These are phyloP conservation scores for Amphicarpaea edgeworthii DNA, from an alignment of 306 rosid species.

Conservation along the genomic window DNA sequence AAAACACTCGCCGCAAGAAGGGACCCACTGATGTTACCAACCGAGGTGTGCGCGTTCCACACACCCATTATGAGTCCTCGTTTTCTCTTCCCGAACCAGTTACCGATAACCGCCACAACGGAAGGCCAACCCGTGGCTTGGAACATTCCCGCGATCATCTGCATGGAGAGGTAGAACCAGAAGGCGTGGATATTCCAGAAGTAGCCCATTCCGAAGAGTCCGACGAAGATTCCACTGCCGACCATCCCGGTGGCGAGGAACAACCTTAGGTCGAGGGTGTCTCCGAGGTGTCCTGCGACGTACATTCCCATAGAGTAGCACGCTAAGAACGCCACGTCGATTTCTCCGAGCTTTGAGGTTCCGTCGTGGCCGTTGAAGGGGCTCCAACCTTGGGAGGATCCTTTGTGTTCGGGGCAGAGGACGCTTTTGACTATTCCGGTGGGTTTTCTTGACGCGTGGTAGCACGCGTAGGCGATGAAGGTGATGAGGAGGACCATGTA, in stretches of 20 bases:
- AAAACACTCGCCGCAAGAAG: slow-evolving; percentile 80
- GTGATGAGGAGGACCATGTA: slow-evolving; percentile 66
- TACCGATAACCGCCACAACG: slow-evolving; percentile 87
- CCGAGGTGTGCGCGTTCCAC: slow-evolving; percentile 89
- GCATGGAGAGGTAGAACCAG: slow-evolving; percentile 68
- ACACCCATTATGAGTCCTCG: slow-evolving; percentile 86
- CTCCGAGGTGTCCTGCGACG: slow-evolving; percentile 81
- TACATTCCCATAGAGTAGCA: slow-evolving; percentile 79
- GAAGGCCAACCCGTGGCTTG: slow-evolving; percentile 95
- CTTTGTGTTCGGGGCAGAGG: slow-evolving; percentile 56
- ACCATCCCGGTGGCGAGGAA: slow-evolving; percentile 72
- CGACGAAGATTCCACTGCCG: slow-evolving; percentile 77
- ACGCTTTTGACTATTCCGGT: slow-evolving; percentile 77
- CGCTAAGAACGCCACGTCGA: slow-evolving; percentile 75
- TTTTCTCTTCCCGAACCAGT: slow-evolving; percentile 88
- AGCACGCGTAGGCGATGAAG: slow-evolving; percentile 75
- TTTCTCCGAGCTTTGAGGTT: slow-evolving; percentile 71
- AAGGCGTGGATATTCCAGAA: slow-evolving; percentile 71
- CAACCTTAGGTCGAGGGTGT: slow-evolving; percentile 66
- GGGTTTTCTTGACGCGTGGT: slow-evolving; percentile 84
- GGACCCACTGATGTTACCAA: slow-evolving; percentile 82
- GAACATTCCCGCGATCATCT: slow-evolving; percentile 80
- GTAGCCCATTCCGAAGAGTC: slow-evolving; percentile 78
- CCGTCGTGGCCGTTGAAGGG: slow-evolving; percentile 75
- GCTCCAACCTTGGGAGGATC: slow-evolving; percentile 56